Conservation (phyloP, 1,139 yeast genomes). For the Yamadazyma atmosphaerica region DNA sequence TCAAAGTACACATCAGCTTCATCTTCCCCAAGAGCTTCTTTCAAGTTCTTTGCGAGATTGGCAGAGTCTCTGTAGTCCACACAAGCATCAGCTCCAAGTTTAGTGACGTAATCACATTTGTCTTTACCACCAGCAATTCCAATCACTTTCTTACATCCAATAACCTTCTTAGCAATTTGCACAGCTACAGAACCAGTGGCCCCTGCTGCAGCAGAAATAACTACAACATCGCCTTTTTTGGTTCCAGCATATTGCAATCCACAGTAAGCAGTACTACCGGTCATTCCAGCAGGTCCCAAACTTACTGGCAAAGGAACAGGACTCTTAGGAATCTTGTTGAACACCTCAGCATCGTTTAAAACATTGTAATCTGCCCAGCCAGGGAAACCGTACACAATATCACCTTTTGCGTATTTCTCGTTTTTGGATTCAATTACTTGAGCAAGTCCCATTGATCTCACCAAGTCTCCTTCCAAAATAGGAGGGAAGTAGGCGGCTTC, state of each 20-base stretch:
- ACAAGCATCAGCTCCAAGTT: constrained; percentile 54
- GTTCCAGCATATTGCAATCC: constrained; percentile 51
- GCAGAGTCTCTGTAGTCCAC: constrained; percentile 53
- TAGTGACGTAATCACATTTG: constrained; percentile 55
- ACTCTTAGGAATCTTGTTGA: constrained; percentile 24
- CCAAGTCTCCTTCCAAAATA: constrained; percentile 44
- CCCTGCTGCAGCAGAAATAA: constrained; percentile 68
- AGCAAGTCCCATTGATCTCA: constrained; percentile 54
- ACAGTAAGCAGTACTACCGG: constrained; percentile 64
- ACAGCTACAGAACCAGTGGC: constrained; percentile 67
- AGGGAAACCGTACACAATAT: constrained; percentile 29
- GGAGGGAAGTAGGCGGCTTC: constrained; percentile 50
- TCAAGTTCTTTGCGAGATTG: constrained; percentile 42
- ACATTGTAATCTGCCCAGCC: constrained; percentile 34
- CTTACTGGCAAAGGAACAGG: constrained; percentile 27
- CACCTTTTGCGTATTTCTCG: constrained; percentile 42
- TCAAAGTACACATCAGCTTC: constrained; percentile 51
- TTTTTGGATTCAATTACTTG: constrained; percentile 47
- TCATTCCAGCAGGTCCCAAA: constrained; percentile 44
- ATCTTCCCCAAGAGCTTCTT: constrained; percentile 44
- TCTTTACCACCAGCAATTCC: constrained; percentile 66
- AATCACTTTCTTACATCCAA: constrained; percentile 56
- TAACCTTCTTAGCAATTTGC: constrained; percentile 55
- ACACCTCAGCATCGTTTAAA: constrained; percentile 19
- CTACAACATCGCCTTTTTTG: constrained; percentile 32